phyloP scores from a whole-genome alignment of 1,139 yeast genomes.

The Starmera stellimalicola region DNA sequence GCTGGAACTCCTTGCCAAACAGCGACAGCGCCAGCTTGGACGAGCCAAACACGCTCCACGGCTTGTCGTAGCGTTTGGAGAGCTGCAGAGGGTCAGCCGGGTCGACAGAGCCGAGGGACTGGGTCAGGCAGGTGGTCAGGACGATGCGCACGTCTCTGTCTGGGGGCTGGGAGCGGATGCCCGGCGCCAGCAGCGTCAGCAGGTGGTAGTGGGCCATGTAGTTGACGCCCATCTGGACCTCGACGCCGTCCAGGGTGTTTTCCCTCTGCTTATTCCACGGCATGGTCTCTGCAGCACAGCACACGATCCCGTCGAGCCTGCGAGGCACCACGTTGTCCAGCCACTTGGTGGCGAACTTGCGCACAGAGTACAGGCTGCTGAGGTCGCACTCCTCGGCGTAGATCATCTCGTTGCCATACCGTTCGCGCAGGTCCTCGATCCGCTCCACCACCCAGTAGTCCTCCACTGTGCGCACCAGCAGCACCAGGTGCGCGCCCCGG shows the following conservation, averaged over 20 bases:
- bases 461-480: slow-evolving; percentile 53
- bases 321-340: slow-evolving; percentile 86
- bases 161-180: slow-evolving; percentile 81
- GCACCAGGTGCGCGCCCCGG: slow-evolving; percentile 79
- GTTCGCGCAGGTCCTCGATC: slow-evolving; percentile 65
- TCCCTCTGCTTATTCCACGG: slow-evolving; percentile 59
- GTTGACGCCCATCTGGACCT: slow-evolving; percentile 74
- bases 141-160: slow-evolving; percentile 86
- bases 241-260: slow-evolving; percentile 73
- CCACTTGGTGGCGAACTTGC: slow-evolving; percentile 93
- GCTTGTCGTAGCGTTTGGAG: slow-evolving; percentile 51
- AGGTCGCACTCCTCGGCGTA: slow-evolving; percentile 88
- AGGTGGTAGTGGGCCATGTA: slow-evolving; percentile 76
- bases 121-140: slow-evolving; percentile 66
- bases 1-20: slow-evolving; percentile 70
- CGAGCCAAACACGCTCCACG: slow-evolving; percentile 75
- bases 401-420: slow-evolving; percentile 60
- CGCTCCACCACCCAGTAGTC: slow-evolving; percentile 78
- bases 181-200: slow-evolving; percentile 68
- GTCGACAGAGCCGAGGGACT: slow-evolving; percentile 56
- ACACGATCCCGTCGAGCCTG: slow-evolving; percentile 77
- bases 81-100: slow-evolving; percentile 55
- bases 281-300: slow-evolving; percentile 77
- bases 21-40: slow-evolving; percentile 70
- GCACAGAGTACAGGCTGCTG: slow-evolving; percentile 60